Percentiles rank a stretch among this genome's conserved stretches.
phyloP scores from a whole-genome alignment of 2,329 filamentous ascomycete species.

The Stagonosporopsis cucurbitacearum region DNA sequence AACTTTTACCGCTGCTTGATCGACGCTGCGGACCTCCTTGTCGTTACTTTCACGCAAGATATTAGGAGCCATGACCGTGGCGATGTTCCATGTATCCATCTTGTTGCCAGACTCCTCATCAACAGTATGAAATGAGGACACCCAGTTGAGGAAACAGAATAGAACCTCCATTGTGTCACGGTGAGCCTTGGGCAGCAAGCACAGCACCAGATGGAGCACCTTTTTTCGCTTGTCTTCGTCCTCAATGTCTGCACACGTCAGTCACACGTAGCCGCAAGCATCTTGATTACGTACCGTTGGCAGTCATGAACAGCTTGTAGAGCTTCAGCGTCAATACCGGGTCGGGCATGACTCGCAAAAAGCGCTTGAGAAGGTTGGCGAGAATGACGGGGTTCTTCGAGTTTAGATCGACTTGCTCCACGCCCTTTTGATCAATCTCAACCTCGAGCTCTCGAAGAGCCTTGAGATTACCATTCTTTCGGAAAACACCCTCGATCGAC shows the following conservation, averaged over 20 bases:
- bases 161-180: slow-evolving; percentile 93
- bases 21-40: slow-evolving; percentile 69
- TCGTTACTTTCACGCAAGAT: slow-evolving; percentile 75
- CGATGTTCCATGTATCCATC: slow-evolving; percentile 98
- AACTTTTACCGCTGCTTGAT: slow-evolving; percentile 91
- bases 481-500: slow-evolving; percentile 97
- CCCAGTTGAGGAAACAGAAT: slow-evolving; percentile 97
- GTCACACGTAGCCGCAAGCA: neutral
- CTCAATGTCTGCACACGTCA: slow-evolving; percentile 65
- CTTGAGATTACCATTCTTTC: slow-evolving; percentile 99
- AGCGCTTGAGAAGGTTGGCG: slow-evolving; percentile 92
- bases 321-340: slow-evolving; percentile 95
- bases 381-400: slow-evolving; percentile 92
- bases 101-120: slow-evolving; percentile 97
- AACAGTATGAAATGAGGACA: slow-evolving; percentile 93
- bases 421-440: slow-evolving; percentile 83
- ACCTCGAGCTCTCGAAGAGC: slow-evolving; percentile 86
- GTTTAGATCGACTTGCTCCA: slow-evolving; percentile 83
- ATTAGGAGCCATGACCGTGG: slow-evolving; percentile 96
- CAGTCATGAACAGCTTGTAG: slow-evolving; percentile 86
- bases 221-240: slow-evolving; percentile 83
- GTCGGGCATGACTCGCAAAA: slow-evolving; percentile 91
- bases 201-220: slow-evolving; percentile 88
- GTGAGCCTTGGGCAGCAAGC: slow-evolving; percentile 88
- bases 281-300: slow-evolving; percentile 67